Evolutionary conservation across 2,329 filamentous ascomycete species (phyloP).

Genomic region (Pseudocercospora pini-densiflorae): DNA sequence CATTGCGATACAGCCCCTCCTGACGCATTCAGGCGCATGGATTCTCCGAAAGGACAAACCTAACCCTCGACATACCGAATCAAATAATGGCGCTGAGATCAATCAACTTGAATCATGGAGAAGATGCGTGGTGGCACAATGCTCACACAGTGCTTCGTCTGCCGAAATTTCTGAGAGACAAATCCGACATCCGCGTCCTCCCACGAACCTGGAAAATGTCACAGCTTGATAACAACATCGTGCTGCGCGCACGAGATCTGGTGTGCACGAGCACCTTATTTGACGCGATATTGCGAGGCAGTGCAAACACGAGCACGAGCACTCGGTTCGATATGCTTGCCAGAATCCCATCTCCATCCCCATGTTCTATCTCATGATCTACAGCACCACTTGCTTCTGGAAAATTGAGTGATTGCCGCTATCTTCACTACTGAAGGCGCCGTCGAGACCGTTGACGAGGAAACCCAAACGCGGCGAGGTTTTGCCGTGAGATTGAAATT

Average conservation of each 20-base stretch:
- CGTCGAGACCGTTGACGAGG: constrained; percentile 5
- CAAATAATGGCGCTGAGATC: too few species aligned
- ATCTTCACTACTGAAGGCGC: neutral
- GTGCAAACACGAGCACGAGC: neutral
- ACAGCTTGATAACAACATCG: neutral
- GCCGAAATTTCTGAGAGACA: neutral
- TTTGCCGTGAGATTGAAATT: neutral
- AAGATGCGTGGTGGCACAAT: too few species aligned
- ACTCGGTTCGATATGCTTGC: too few species aligned
- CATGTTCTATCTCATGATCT: constrained; percentile 4
- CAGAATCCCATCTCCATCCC: neutral
- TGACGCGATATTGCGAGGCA: neutral
- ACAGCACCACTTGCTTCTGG: neutral
- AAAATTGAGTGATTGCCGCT: constrained; percentile 1
- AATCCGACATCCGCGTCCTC: neutral
- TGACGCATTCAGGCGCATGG: neutral
- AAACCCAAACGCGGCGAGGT: neutral
- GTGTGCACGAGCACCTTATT: neutral
- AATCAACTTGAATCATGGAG: too few species aligned
- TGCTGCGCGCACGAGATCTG: neutral
- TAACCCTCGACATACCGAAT: too few species aligned
- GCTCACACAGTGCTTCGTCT: neutral
- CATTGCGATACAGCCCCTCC: neutral
- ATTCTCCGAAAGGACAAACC: neutral
- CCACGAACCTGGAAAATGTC: neutral